Evolutionary conservation across 2,329 filamentous ascomycete species (phyloP).

Genomic region (Verticillium tricorpus): DNA sequence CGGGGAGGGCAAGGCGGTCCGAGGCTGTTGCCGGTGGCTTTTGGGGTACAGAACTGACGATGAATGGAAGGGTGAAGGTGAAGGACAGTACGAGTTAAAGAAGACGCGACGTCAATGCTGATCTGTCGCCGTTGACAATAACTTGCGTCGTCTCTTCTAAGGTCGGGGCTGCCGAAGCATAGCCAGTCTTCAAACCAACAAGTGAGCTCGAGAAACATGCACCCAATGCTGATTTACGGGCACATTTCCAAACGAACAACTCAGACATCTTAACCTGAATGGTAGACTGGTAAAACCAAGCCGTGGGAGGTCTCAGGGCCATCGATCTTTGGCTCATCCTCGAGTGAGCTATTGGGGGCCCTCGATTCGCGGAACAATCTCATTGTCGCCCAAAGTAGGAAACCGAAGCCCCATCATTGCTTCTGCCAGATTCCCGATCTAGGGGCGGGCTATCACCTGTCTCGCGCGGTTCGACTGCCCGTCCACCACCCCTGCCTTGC

Average conservation of each 20-base stretch:
- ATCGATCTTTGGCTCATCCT: background rate
- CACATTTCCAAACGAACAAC: background rate
- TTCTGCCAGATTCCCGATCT: background rate
- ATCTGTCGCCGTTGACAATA: background rate
- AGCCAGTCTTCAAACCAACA: background rate
- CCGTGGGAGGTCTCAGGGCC: background rate
- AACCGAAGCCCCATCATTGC: background rate
- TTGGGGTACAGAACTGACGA: background rate
- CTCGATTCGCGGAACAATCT: background rate
- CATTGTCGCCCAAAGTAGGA: background rate
- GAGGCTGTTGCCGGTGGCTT: background rate
- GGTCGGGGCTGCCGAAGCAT: background rate
- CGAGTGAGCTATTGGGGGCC: background rate
- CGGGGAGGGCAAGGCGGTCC: background rate
- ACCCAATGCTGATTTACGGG: no score
- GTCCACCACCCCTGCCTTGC: background rate
- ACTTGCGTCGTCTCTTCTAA: background rate
- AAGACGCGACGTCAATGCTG: background rate
- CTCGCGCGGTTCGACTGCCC: background rate
- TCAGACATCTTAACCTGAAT: background rate
- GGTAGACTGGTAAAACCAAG: background rate
- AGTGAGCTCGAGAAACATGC: background rate
- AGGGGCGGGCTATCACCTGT: background rate
- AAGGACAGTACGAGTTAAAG: background rate
- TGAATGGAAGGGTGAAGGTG: background rate